A percentile compares a stretch with the other conserved stretches of the same genome.
Conservation (phyloP, 371 early-diverging fungal species). For the Ecytonucleospora hepatopenaei region DNA sequence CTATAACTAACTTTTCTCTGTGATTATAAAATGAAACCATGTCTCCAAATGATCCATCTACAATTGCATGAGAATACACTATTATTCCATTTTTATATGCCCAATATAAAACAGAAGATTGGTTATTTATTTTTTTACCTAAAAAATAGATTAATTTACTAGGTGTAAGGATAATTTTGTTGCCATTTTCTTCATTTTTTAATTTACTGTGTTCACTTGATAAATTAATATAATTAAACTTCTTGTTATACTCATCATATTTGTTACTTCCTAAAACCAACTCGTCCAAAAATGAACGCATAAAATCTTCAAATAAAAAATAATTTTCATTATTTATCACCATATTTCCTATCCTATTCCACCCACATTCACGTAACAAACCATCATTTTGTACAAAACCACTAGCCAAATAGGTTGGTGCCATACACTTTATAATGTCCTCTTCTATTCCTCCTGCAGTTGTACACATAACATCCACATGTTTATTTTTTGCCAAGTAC, state of each 20-base stretch:
- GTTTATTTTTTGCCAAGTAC: conserved; percentile 67
- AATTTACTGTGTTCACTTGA: conserved; percentile 53
- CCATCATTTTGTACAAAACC: conserved; percentile 68
- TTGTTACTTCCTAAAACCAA: conserved; percentile 57
- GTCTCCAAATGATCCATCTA: conserved; percentile 94
- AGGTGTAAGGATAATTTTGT: conserved; percentile 71
- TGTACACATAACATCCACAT: conserved; percentile 75
- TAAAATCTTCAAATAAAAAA: conserved; percentile 91
- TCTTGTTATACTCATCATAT: not conserved
- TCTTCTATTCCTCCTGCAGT: conserved; percentile 97
- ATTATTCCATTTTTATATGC: conserved; percentile 76
- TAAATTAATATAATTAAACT: not conserved
- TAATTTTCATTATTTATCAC: conserved; percentile 96
- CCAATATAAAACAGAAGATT: conserved; percentile 91
- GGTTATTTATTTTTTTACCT: conserved; percentile 80
- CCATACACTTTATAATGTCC: conserved; percentile 92
- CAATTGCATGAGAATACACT: conserved; percentile 90
- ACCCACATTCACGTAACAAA: conserved; percentile 70
- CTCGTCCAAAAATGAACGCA: conserved; percentile 76
- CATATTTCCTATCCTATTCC: conserved; percentile 93
- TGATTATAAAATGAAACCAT: conserved; percentile 70
- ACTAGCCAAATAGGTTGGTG: conserved; percentile 72
- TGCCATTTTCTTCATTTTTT: not conserved
- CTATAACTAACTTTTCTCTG: conserved; percentile 80
- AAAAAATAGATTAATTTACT: conserved; percentile 76